Conservation (phyloP, 495 filamentous ascomycete genomes). For the Hypoxylon fuscum region DNA sequence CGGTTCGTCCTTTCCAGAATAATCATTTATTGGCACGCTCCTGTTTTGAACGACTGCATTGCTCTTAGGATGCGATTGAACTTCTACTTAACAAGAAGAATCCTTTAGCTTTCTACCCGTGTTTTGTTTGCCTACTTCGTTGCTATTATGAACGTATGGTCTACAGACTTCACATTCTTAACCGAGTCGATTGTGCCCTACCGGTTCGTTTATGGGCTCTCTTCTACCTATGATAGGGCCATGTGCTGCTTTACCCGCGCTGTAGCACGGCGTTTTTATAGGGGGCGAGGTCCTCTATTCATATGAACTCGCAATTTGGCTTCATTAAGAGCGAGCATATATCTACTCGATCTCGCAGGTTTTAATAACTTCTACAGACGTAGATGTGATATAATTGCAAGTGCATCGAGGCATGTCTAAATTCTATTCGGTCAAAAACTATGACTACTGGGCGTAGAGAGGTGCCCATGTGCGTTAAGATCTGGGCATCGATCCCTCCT, state of each 20-base stretch:
- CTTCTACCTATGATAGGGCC: constrained; percentile 22
- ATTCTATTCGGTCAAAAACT: constrained; percentile 15
- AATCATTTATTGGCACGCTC: too few species aligned
- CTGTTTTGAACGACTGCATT: background rate
- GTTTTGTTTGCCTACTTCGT: too few species aligned
- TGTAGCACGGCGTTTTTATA: constrained; percentile 8
- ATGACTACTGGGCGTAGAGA: constrained; percentile 10
- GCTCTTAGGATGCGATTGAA: background rate
- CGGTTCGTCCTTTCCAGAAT: background rate
- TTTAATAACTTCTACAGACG: constrained; percentile 14
- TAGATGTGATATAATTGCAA: constrained; percentile 18
- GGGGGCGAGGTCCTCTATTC: constrained; percentile 37
- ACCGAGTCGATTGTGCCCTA: constrained; percentile 33
- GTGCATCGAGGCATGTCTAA: constrained; percentile 11
- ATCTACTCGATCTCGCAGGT: constrained; percentile 28
- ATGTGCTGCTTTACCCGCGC: constrained; percentile 28
- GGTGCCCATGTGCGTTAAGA: constrained; percentile 15
- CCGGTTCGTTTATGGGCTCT: constrained; percentile 28
- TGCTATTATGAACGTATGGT: background rate
- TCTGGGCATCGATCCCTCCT: too few species aligned
- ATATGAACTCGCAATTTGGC: constrained; percentile 42
- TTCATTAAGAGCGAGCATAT: constrained; percentile 35
- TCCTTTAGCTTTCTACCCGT: too few species aligned
- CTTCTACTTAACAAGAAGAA: constrained; percentile 4
- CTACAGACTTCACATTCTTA: constrained; percentile 19